phyloP scores from a whole-genome alignment of 2,329 filamentous ascomycete species.

The Ophiocordyceps sinensis region DNA sequence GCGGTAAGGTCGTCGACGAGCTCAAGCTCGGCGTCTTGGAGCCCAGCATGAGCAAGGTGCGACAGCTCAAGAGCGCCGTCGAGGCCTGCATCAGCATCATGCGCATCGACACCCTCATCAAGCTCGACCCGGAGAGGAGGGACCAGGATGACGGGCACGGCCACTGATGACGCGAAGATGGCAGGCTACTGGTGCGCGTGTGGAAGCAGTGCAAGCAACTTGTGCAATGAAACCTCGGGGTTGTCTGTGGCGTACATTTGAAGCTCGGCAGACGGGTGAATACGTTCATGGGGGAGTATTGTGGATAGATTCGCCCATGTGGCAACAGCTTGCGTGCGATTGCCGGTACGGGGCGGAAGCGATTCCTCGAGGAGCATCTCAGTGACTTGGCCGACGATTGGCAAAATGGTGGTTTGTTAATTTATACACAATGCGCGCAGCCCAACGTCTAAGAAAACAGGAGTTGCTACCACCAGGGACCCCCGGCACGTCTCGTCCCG shows the following conservation, averaged over 20 bases:
- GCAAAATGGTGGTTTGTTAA: constrained; percentile 1
- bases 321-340: no score
- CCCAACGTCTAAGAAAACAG: constrained; percentile 21
- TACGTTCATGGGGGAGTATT: no score
- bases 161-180: constrained; percentile 37
- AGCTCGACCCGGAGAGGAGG: constrained; percentile 81
- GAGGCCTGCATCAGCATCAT: constrained; percentile 98
- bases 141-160: constrained; percentile 70
- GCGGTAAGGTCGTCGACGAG: constrained; percentile 83
- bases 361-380: background rate
- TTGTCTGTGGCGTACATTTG: no score
- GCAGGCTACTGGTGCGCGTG: background rate
- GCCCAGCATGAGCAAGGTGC: constrained; percentile 95
- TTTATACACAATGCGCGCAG: constrained; percentile 23
- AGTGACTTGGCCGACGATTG: background rate
- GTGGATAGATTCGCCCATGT: no score
- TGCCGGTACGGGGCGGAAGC: no score
- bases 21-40: constrained; percentile 92
- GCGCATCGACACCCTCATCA: constrained; percentile 97
- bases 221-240: no score
- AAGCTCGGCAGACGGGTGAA: no score
- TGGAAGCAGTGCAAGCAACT: background rate
- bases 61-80: constrained; percentile 95
- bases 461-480: constrained; percentile 11
- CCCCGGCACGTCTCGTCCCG: constrained; percentile 1